Evolutionary conservation across 2,329 filamentous ascomycete species (phyloP).

Genomic region (Talaromyces sp.): DNA sequence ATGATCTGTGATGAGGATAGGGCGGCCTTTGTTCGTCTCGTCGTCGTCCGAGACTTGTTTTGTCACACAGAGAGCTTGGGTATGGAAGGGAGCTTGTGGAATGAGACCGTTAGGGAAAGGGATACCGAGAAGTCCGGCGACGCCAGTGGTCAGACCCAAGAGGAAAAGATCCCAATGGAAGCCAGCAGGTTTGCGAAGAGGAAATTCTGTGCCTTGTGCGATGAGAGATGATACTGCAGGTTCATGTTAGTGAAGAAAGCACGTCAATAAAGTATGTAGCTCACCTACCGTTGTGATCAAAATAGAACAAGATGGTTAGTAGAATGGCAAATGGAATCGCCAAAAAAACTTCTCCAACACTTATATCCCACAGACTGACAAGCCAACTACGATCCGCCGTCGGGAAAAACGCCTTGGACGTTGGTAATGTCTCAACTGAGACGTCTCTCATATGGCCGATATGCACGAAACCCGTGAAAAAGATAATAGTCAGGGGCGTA

Average conservation of each 20-base stretch:
- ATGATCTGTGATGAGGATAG: slow-evolving; percentile 59
- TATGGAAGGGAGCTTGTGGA: slow-evolving; percentile 80
- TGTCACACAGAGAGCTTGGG: slow-evolving; percentile 72
- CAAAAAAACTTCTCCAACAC: slow-evolving; percentile 69
- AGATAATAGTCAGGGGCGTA: slow-evolving; percentile 75
- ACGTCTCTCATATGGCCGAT: slow-evolving; percentile 76
- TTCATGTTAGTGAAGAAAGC: not conserved
- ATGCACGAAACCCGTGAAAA: slow-evolving; percentile 87
- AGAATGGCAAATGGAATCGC: slow-evolving; percentile 84
- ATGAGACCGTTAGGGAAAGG: slow-evolving; percentile 82
- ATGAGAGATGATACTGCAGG: slow-evolving; percentile 72
- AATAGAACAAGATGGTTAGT: slow-evolving; percentile 81
- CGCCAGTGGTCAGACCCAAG: slow-evolving; percentile 70
- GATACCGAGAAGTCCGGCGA: slow-evolving; percentile 71
- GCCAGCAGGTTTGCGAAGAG: slow-evolving; percentile 73
- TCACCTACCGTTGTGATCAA: slow-evolving; percentile 74
- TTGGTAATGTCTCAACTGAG: slow-evolving; percentile 68
- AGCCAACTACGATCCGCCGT: slow-evolving; percentile 72
- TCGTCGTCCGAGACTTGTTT: slow-evolving; percentile 53
- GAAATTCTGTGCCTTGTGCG: slow-evolving; percentile 78
- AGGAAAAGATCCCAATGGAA: slow-evolving; percentile 86
- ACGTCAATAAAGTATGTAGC: not conserved
- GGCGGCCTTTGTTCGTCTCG: slow-evolving; percentile 57
- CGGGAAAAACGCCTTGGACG: slow-evolving; percentile 72
- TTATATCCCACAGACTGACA: slow-evolving; percentile 75